Conservation (phyloP, 345 rosid genomes). For the Citrus trifoliata region DNA sequence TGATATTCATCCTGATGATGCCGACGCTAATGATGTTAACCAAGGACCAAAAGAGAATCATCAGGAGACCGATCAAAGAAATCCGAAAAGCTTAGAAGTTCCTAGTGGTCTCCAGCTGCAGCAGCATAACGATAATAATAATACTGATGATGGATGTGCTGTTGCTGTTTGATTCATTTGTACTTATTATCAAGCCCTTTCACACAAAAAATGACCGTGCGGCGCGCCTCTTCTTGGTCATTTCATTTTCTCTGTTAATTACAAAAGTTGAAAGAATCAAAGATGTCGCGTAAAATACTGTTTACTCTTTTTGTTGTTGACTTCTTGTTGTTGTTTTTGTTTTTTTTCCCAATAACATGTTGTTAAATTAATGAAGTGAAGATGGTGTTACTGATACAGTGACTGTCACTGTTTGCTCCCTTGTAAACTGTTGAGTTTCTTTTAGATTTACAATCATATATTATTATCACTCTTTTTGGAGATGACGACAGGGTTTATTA, state of each 20-base stretch:
- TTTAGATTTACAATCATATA: no score
- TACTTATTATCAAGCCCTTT: not conserved
- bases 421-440: not conserved
- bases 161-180: conserved; percentile 27
- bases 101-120: conserved; percentile 5
- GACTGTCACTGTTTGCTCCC: no score
- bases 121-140: not conserved
- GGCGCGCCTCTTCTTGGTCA: not conserved
- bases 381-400: not conserved
- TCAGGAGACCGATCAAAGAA: not conserved
- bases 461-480: not conserved
- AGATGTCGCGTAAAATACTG: not conserved
- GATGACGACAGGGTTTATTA: not conserved
- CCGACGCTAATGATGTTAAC: not conserved
- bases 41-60: not conserved
- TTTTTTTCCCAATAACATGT: not conserved
- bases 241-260: not conserved
- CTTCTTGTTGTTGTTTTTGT: no score
- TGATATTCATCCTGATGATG: not conserved
- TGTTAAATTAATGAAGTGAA: no score
- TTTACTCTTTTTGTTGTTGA: not conserved
- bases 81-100: conserved; percentile 19
- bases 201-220: not conserved
- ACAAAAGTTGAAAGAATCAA: not conserved
- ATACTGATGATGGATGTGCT: conserved; percentile 7